Percentiles rank a stretch among this genome's conserved stretches.
Evolutionary conservation across 2,329 filamentous ascomycete genomes (phyloP).

Genomic region (Hypoxylon sp.): DNA sequence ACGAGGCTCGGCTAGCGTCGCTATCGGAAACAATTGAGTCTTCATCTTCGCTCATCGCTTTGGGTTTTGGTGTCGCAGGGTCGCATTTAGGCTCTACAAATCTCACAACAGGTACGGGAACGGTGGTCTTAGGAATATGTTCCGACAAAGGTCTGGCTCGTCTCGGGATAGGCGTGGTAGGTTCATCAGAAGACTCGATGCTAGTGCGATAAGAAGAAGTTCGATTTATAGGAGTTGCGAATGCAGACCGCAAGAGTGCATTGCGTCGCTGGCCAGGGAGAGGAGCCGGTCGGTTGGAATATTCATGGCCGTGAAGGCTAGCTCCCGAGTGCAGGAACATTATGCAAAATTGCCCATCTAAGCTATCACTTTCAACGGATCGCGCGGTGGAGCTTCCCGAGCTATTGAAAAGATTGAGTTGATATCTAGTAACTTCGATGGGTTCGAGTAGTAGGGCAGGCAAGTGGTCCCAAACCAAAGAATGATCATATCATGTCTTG

Average conservation of each 20-base stretch:
- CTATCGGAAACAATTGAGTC: conserved; percentile 59
- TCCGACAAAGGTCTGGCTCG: conserved; percentile 35
- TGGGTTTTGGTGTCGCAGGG: conserved; percentile 34
- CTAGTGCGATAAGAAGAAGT: conserved; percentile 40
- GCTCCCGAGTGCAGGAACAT: conserved; percentile 72
- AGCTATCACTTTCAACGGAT: conserved; percentile 23
- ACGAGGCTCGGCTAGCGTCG: conserved; percentile 59
- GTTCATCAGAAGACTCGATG: conserved; percentile 33
- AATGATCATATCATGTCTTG: conserved; percentile 14
- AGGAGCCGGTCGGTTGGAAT: conserved; percentile 57
- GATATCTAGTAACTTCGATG: conserved; percentile 27
- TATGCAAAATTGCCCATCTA: conserved; percentile 42
- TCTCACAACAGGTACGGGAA: conserved; percentile 38
- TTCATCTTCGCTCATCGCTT: conserved; percentile 63
- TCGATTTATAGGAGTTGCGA: conserved; percentile 45
- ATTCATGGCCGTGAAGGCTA: conserved; percentile 71
- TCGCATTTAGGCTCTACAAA: conserved; percentile 47
- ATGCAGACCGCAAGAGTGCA: conserved; percentile 47
- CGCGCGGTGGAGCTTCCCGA: conserved; percentile 18
- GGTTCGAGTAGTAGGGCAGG: conserved; percentile 12
- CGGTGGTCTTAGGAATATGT: conserved; percentile 28
- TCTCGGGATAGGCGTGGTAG: conserved; percentile 25
- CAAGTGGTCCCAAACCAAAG: conserved; percentile 11
- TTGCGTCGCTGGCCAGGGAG: conserved; percentile 46
- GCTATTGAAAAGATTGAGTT: conserved; percentile 19